phyloP scores from a whole-genome alignment of 352 stramenopile genomes.

The Globisporangium sylvaticum region DNA sequence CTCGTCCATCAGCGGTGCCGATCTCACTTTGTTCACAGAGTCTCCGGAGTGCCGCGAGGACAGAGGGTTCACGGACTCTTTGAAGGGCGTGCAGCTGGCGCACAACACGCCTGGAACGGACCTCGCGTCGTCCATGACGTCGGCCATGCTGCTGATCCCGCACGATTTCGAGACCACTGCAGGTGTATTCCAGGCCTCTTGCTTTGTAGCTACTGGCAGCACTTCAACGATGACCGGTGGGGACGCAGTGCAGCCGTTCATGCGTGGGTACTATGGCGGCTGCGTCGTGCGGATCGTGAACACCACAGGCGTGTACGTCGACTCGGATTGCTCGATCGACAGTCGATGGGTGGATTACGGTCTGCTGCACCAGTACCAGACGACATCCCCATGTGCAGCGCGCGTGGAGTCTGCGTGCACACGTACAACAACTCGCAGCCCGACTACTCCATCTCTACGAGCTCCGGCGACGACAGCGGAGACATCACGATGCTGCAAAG shows the following conservation, averaged over 20 bases:
- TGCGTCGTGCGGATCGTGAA: not conserved
- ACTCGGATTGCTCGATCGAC: not conserved
- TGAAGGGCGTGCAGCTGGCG: not conserved
- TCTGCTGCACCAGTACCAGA: not conserved
- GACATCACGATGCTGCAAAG: slow-evolving; percentile 9
- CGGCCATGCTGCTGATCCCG: not conserved
- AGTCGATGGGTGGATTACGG: not conserved
- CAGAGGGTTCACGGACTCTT: not conserved
- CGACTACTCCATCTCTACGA: not conserved
- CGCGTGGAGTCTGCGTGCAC: not conserved
- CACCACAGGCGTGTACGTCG: not conserved
- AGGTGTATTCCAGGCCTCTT: not conserved
- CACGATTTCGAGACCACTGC: not conserved
- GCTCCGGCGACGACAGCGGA: not conserved
- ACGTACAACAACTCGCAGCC: not conserved
- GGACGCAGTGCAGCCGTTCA: not conserved
- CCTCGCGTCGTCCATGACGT: not conserved
- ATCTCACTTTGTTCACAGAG: not conserved
- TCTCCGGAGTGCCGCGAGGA: not conserved
- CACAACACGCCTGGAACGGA: not conserved
- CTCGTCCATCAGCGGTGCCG: not conserved
- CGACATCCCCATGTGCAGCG: not conserved
- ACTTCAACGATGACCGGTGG: not conserved
- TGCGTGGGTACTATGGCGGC: not conserved
- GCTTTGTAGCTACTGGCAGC: not conserved